Percentiles rank a stretch among this genome's conserved stretches.
phyloP scores from a whole-genome alignment of 164 flowering plant genomes.

The Chloranthus sessilifolius region DNA sequence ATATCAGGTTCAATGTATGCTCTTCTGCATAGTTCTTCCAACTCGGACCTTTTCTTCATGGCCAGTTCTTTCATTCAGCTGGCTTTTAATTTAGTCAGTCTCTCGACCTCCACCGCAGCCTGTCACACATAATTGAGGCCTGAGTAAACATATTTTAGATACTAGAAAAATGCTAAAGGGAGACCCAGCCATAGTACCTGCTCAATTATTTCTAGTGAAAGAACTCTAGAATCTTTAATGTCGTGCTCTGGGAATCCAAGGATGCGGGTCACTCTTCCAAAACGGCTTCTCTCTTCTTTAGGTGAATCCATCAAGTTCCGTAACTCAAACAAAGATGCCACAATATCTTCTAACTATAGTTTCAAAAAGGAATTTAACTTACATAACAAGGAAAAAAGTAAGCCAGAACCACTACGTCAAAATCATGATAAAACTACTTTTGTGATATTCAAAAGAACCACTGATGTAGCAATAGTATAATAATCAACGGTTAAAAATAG shows the following conservation, averaged over 20 bases:
- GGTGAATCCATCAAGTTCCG: constrained; percentile 93
- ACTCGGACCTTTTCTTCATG: constrained; percentile 70
- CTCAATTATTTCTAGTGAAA: constrained; percentile 63
- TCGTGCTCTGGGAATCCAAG: constrained; percentile 48
- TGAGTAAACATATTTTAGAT: constrained; percentile 2
- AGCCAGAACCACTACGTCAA: too few relatives aligned
- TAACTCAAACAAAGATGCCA: constrained; percentile 51
- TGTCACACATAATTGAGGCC: constrained; percentile 23
- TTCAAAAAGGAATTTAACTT: not conserved
- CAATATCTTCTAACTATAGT: constrained; percentile 64
- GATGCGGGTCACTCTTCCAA: constrained; percentile 36
- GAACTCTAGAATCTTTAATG: constrained; percentile 52
- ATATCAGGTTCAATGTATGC: constrained; percentile 78
- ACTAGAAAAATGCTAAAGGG: not conserved
- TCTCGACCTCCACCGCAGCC: constrained; percentile 77
- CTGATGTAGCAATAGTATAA: too few relatives aligned
- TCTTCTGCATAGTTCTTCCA: constrained; percentile 72
- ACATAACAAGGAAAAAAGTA: too few relatives aligned
- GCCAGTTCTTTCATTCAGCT: constrained; percentile 94
- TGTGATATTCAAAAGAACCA: too few relatives aligned
- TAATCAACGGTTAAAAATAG: too few relatives aligned
- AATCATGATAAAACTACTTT: too few relatives aligned
- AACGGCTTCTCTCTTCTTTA: constrained; percentile 45
- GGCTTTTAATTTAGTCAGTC: constrained; percentile 75
- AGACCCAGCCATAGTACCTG: constrained; percentile 38